phyloP scores from a whole-genome alignment of 2,329 filamentous ascomycete species.

The Myriosclerotinia scirpicola region DNA sequence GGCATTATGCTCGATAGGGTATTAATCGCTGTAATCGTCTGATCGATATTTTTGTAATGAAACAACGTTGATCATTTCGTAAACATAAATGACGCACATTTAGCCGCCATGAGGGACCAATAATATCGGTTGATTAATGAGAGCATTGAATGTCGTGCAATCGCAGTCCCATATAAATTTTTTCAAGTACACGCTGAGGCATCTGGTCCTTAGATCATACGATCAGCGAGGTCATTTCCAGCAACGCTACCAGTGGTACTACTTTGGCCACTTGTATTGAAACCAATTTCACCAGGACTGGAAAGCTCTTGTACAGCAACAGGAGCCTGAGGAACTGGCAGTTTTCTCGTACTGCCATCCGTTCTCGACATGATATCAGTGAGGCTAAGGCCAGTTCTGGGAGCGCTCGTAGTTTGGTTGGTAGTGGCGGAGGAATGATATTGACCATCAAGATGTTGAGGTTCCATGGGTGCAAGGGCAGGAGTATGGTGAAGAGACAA shows the following conservation, averaged over 20 bases:
- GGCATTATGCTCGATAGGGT: constrained; percentile 6
- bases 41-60: not conserved
- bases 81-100: not conserved
- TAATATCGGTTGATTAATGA: not conserved
- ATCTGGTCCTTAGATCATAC: constrained; percentile 41
- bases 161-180: not conserved
- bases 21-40: constrained; percentile 6
- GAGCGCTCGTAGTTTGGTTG: constrained; percentile 44
- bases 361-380: constrained; percentile 90
- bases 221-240: constrained; percentile 66
- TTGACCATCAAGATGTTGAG: constrained; percentile 40
- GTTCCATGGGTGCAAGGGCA: constrained; percentile 69
- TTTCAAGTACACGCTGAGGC: not conserved
- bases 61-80: not conserved
- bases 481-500: constrained; percentile 64
- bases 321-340: constrained; percentile 87
- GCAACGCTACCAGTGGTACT: constrained; percentile 77
- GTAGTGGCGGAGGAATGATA: constrained; percentile 52
- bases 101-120: not conserved
- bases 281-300: constrained; percentile 56
- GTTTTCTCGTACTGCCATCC: constrained; percentile 83
- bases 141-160: not conserved
- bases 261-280: constrained; percentile 71
- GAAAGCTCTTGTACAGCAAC: constrained; percentile 84
- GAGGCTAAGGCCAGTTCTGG: constrained; percentile 71